Evolutionary conservation across 1,139 yeast species (phyloP), one percentile per base, ranked within the genome.

Genomic region (Arxiozyma telluris): DNA sequence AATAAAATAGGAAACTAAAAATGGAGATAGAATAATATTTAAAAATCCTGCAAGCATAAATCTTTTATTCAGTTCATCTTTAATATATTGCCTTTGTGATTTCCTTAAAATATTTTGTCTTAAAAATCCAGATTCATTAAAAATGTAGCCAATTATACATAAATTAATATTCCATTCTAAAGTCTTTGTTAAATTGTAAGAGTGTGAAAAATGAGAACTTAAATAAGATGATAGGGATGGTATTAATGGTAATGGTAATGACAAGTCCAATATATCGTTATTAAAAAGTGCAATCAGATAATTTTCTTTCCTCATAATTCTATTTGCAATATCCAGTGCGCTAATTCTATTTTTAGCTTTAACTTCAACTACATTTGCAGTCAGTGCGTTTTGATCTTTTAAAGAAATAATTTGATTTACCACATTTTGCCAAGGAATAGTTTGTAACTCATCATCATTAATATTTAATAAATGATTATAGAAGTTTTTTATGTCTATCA

Each of bases 241-340:
- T 0, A 84, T 76, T 41, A 88, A 72, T 27, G 77, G 70, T 5
- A 77, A 63, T 0, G 87, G 86, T 21, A 86, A 65, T 0, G 84
- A 76, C 41, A 88, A 72, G 62, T 87, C 86, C 46, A 93, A 71
- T 0, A 91, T 73, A 58, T 87, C 83, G 61, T 84, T 87, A 71
- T 90, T 91, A 62, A 88, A 82, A 64, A 93, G 73, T 0, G 97
- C 97, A 65, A 93, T 88, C 75, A 89, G 78, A 67, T 91, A 93
- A 66, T 93, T 93, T 60, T 94, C 98, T 60, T 84, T 86, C 54
- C 99, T 76, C 98, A 93, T 91, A 55, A 93, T 87, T 57, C 98
- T 76, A 67, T 93, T 94, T 17, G 98, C 98, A 54, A 93, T 88
- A 64, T 86, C 95, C 68, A 90, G 97, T 3, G 98, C 96, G 65